Base-by-base conservation (phyloP, 495 filamentous ascomycete genomes). In the Xylaria venustula region DNA sequence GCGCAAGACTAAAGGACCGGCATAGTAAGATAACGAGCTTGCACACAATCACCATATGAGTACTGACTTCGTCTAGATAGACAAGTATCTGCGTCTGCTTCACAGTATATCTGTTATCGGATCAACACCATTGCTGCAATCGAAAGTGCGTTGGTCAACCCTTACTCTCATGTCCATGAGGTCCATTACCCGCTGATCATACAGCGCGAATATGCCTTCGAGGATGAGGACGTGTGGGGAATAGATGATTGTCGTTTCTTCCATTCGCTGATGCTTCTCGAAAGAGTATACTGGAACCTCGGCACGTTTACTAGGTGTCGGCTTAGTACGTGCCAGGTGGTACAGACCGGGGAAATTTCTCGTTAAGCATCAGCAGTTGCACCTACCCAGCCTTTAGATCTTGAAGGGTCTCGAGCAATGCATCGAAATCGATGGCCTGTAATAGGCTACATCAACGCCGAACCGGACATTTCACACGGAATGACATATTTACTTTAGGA, bases 271-370 rank as follows among this genome's bases (percentile, higher is more conserved):
- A 77, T 98, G 94, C 62, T 95, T 87, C 66, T 90, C 87, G 76
- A 98, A 98, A 0, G 94, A 98, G 71, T 98, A 98, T 2, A 96
- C 77, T 2, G 94, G 94, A 62, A 98, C 90, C 64, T 98, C 90
- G 54, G 90, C 88, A 70, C 91, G 93, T 74, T 93, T 92, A 56
- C 94, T 97, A 34, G 23, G 28, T 42, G 36, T 28, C 34, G 37
- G 45, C 26, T 60, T 22, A 60, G 57, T 52, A 45, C 47, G 34
- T 60, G 48, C 28, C 9, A 25, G 45, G 40, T 41, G 28, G 36
- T 22, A 45, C 8, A 37, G 17, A 28, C 42, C 20, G 46, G 44
- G 49, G 19, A 30, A 15, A 19, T 51, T 11, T 19, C 23, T 41
- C 20, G 40, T 8, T 0, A 32, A 28, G 42, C 40, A 15, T 42